Evolutionary conservation across 2,329 filamentous ascomycete species (phyloP).

Genomic region (Paracorniculantispora psalliotae): DNA sequence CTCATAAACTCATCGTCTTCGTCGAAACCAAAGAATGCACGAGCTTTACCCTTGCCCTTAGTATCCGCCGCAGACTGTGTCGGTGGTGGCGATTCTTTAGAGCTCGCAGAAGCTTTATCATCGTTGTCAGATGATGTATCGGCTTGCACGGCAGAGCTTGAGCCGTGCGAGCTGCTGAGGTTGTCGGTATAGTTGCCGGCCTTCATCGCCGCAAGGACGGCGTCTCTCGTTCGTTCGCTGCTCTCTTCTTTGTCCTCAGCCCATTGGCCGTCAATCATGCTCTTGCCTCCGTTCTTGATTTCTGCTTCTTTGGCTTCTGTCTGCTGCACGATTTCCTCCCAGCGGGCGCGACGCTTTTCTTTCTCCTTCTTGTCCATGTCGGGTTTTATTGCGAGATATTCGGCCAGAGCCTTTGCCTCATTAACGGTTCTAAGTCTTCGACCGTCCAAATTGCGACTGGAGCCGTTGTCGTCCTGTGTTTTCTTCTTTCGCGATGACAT

Average conservation of each 20-base stretch:
- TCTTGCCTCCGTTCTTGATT: conserved; percentile 66
- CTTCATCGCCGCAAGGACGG: conserved; percentile 67
- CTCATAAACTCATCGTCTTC: conserved; percentile 74
- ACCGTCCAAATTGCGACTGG: conserved; percentile 89
- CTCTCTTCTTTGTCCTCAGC: conserved; percentile 92
- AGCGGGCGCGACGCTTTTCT: conserved; percentile 75
- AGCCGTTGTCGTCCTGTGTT: conserved; percentile 79
- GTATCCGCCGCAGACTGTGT: conserved; percentile 35
- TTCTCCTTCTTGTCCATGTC: conserved; percentile 96
- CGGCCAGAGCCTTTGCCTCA: conserved; percentile 90
- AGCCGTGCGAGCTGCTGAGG: conserved; percentile 47
- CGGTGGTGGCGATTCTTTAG: conserved; percentile 46
- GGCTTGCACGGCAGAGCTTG: conserved; percentile 31
- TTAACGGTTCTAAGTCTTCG: conserved; percentile 85
- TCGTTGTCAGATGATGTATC: conserved; percentile 32
- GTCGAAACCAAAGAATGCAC: conserved; percentile 69
- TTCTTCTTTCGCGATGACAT: conserved; percentile 96
- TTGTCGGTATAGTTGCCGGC: conserved; percentile 59
- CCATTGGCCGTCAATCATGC: conserved; percentile 82
- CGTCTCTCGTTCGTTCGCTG: conserved; percentile 73
- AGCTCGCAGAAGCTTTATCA: conserved; percentile 30
- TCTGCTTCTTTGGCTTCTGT: conserved; percentile 82
- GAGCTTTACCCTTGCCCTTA: conserved; percentile 34
- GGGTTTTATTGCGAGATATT: conserved; percentile 91
- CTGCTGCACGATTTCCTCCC: conserved; percentile 82